Evolutionary conservation across 164 flowering plant species (phyloP), one percentile per base, ranked within the genome.

Genomic region (Stephania japonica): DNA sequence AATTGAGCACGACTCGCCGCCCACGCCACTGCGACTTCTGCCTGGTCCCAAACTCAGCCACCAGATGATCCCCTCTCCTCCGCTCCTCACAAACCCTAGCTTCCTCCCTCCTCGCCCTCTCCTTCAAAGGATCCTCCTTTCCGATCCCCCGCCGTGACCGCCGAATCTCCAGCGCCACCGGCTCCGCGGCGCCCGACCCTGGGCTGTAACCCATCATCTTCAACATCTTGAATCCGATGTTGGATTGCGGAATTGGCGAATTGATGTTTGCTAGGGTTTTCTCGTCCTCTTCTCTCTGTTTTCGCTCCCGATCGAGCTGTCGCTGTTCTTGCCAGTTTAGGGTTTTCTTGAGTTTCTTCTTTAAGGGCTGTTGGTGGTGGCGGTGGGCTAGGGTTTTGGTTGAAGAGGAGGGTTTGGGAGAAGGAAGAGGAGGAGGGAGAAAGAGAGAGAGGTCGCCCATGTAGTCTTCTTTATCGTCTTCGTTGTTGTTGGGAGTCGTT

Each of bases 131-230:
- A 69, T 87, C 92, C 78, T 88, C 91, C 65, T 82, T 59, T 18
- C 99, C 98, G 42, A 93, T 86, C 68, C 98, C 98, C 1, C 87
- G 92, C n/a, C 99, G 80, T 6, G 93, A 81, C 76, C 98, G 77
- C 75, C 95, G 78, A 43, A 95, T 95, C 75, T 93, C 84, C 12
- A 93, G 21, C 67, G 89, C 92, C 21, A 95, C 86, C 0, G 98
- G 99, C 73, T 89, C 94, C 13, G 85, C 85, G 68, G 75, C 75
- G 9, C 99, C 97, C 4, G 88, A 79, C 9, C 98, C 98, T 0
- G 99, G 99, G 23, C 78, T 86, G 76, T 93, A 95, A 7, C 98
- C 99, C 98, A 96, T 96, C 78, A 85, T 93, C 82, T 86, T 88
- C 78, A 96, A 79, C 82, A 96, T 75, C 78, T 89, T 91, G 81